Evolutionary conservation across 345 rosid genomes (phyloP), one percentile per base, ranked within the genome.

Genomic region (Noccaea caerulescens): DNA sequence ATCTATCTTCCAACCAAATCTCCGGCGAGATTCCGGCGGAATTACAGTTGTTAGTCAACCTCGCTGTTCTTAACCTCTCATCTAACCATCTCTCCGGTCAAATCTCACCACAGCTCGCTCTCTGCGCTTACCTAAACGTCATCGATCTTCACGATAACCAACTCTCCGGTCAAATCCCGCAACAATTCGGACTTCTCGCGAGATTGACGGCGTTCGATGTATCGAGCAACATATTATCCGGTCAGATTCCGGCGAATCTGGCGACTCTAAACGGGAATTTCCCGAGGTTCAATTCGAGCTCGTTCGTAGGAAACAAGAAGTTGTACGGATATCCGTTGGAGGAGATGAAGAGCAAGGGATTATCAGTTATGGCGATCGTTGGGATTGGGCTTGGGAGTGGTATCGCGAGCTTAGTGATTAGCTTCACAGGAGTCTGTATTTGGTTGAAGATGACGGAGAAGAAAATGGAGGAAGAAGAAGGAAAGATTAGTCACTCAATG

Each of bases 311-410:
- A 63, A 93, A 93, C 25, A 89, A 88, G 78, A 91, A 77, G 66
- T 84, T 93, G 76, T 91, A 55, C 54, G 98, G 98, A 7, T 93
- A 86, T 82, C 98, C 98, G 56, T 78, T 93, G 68, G 81, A 86
- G 13, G 91, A 87, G 14, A 69, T 76, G 84, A 85, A 71, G 81
- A 79, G 67, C 6, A 86, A 76, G 67, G 94, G 97, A n/a, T 67
- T 93, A 45, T 83, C 98, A 0, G 77, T 93, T 38, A 54, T 88
- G 79, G 90, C 98, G 72, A 91, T 93, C 43, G 96, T 93, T 18
- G 97, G 97, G 77, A 93, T 93, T 71, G 98, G 98, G 11, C 80
- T 93, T 12, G 98, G 97, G 14, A 93, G 96, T 72, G 98, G 98
- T 42, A 74, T 93, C 30, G 92, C 85, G 1, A 91, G 97, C 76